Evolutionary conservation across 2,329 filamentous ascomycete genomes (phyloP).

Genomic region (Colletotrichum falcatum): DNA sequence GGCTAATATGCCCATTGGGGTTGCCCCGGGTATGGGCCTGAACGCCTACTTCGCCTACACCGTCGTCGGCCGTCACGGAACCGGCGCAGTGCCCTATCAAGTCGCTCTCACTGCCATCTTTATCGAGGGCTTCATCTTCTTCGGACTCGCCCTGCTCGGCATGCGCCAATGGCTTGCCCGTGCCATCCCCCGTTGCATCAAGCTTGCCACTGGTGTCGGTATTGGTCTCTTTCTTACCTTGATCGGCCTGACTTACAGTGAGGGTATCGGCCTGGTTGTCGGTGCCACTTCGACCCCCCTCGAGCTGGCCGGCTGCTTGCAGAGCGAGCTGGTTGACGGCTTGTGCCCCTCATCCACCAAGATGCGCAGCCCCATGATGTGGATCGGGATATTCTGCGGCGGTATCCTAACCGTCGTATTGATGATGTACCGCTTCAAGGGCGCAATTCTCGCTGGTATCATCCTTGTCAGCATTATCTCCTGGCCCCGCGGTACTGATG

Average conservation of each 20-base stretch:
- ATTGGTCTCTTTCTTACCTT: slow-evolving; percentile 86
- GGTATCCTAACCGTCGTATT: slow-evolving; percentile 83
- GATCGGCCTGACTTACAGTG: slow-evolving; percentile 81
- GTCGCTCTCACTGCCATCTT: slow-evolving; percentile 89
- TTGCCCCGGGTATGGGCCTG: slow-evolving; percentile 66
- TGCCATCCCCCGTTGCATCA: slow-evolving; percentile 85
- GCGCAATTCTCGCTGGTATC: slow-evolving; percentile 86
- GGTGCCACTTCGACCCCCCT: slow-evolving; percentile 77
- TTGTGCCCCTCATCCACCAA: slow-evolving; percentile 73
- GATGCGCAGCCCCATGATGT: slow-evolving; percentile 87
- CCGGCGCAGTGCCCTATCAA: slow-evolving; percentile 77
- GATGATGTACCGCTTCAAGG: slow-evolving; percentile 89
- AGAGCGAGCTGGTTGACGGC: slow-evolving; percentile 53
- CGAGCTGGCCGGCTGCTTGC: slow-evolving; percentile 78
- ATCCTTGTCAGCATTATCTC: slow-evolving; percentile 88
- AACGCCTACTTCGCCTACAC: slow-evolving; percentile 91
- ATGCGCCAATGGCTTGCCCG: slow-evolving; percentile 90
- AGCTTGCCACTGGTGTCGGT: slow-evolving; percentile 86
- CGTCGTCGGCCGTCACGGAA: slow-evolving; percentile 78
- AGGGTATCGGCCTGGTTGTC: slow-evolving; percentile 83
- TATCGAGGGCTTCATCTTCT: slow-evolving; percentile 88
- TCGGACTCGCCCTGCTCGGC: slow-evolving; percentile 81
- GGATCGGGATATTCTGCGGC: slow-evolving; percentile 90
- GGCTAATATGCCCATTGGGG: slow-evolving; percentile 72
- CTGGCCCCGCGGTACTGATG: slow-evolving; percentile 81